These are phyloP conservation scores for Colletotrichum truncatum DNA, from an alignment of 2,329 filamentous ascomycete species.

Conservation along the genomic window DNA sequence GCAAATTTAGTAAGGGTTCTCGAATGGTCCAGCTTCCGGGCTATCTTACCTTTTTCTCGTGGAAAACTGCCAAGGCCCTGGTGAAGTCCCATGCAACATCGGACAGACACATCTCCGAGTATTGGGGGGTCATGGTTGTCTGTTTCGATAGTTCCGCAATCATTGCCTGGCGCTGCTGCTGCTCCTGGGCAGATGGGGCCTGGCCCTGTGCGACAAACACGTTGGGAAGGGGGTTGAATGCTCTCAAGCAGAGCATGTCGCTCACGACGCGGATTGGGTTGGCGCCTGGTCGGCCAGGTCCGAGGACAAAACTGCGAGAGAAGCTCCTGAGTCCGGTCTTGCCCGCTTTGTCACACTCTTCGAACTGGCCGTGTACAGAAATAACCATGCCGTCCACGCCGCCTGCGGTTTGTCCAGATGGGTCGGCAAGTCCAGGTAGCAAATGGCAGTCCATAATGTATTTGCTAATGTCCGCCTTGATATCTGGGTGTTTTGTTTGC, in stretches of 20 bases:
- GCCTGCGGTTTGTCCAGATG: constrained; percentile 64
- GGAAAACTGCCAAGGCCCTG: constrained; percentile 78
- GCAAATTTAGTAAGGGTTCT: constrained; percentile 8
- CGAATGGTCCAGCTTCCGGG: neutral
- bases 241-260: constrained; percentile 79
- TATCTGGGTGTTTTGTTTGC: constrained; percentile 76
- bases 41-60: constrained; percentile 74
- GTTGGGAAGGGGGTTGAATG: constrained; percentile 64
- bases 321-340: constrained; percentile 78
- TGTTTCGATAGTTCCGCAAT: constrained; percentile 78
- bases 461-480: constrained; percentile 72
- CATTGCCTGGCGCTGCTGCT: constrained; percentile 68
- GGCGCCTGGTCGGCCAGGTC: constrained; percentile 73
- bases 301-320: constrained; percentile 82
- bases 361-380: constrained; percentile 84
- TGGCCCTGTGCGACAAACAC: constrained; percentile 43
- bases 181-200: constrained; percentile 42
- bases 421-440: constrained; percentile 76
- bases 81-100: constrained; percentile 85
- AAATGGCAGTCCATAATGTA: constrained; percentile 87
- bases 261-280: constrained; percentile 78
- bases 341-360: constrained; percentile 72
- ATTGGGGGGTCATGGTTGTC: constrained; percentile 83
- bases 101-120: constrained; percentile 81
- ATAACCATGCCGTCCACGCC: constrained; percentile 84